These are phyloP conservation scores for Diphasiastrum complanatum DNA, from an alignment of 83 land plant genomes.

Conservation along the genomic window DNA sequence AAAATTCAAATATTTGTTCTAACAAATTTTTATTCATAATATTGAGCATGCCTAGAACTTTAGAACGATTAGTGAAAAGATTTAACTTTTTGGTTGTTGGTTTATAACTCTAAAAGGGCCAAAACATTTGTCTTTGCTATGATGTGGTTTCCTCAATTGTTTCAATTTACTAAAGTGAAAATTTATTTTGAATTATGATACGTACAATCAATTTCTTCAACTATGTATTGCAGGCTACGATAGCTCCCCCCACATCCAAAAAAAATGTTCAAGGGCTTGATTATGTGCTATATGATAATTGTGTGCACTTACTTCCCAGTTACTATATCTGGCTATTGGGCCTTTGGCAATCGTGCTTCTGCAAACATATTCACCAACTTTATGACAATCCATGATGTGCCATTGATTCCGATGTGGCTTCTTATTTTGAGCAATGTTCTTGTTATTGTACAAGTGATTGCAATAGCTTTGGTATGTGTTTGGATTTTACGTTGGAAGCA, in stretches of 20 bases:
- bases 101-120: no score
- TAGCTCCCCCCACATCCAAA: constrained; percentile 77
- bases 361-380: constrained; percentile 61
- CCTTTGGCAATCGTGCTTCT: constrained; percentile 70
- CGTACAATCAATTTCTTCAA: no score
- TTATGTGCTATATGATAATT: constrained; percentile 67
- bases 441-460: constrained; percentile 58
- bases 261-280: constrained; percentile 93
- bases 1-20: no score
- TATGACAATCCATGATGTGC: constrained; percentile 28
- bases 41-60: no score
- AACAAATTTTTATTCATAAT: no score
- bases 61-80: no score
- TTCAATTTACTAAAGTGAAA: background rate
- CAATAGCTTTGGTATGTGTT: constrained; percentile 64
- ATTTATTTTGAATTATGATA: background rate
- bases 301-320: constrained; percentile 68
- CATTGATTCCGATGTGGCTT: constrained; percentile 73
- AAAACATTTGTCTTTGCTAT: no score
- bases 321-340: constrained; percentile 91
- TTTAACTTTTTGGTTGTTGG: no score
- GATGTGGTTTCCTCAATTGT: no score
- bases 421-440: constrained; percentile 47
- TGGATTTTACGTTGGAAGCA: background rate
- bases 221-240: constrained; percentile 58